phyloP scores from a whole-genome alignment of 208 protist genomes.

The Crithidia expoeki region DNA sequence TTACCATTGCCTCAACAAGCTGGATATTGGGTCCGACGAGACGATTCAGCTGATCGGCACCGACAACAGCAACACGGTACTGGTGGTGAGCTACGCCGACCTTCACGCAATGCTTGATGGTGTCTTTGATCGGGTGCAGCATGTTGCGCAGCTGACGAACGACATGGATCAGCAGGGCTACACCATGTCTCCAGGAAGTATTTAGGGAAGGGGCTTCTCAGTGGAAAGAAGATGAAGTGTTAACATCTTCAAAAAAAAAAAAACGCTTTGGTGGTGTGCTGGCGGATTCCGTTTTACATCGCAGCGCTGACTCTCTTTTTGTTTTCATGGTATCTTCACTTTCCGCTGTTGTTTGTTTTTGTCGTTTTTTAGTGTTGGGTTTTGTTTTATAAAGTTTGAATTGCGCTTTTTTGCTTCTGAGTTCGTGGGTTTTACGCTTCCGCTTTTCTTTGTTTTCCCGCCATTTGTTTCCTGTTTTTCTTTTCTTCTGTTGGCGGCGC shows the following conservation, averaged over 20 bases:
- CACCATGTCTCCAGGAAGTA: constrained; percentile 34
- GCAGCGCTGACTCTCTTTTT: background rate
- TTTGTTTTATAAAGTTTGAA: background rate
- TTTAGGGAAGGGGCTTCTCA: constrained; percentile 13
- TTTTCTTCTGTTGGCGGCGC: background rate
- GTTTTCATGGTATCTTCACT: constrained; percentile 3
- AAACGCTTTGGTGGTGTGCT: background rate
- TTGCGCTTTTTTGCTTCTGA: background rate
- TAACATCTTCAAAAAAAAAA: background rate
- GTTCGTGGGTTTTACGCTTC: background rate
- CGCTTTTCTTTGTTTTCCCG: background rate
- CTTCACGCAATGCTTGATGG: constrained; percentile 86
- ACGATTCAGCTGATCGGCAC: constrained; percentile 92
- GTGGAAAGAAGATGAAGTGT: background rate
- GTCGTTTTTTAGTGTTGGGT: background rate
- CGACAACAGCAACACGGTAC: constrained; percentile 86
- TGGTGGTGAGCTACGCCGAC: constrained; percentile 96
- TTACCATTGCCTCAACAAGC: constrained; percentile 97
- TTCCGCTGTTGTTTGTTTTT: constrained; percentile 13
- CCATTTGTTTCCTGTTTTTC: constrained; percentile 4
- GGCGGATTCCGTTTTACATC: too few relatives aligned
- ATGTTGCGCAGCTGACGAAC: constrained; percentile 40
- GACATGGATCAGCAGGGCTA: constrained; percentile 36
- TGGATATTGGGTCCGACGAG: constrained; percentile 95
- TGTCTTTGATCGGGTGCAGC: constrained; percentile 88